A percentile compares a stretch with the other conserved stretches of the same genome.
These are phyloP conservation scores for Sonneratia alba DNA, from an alignment of 345 rosid genomes.

Conservation along the genomic window DNA sequence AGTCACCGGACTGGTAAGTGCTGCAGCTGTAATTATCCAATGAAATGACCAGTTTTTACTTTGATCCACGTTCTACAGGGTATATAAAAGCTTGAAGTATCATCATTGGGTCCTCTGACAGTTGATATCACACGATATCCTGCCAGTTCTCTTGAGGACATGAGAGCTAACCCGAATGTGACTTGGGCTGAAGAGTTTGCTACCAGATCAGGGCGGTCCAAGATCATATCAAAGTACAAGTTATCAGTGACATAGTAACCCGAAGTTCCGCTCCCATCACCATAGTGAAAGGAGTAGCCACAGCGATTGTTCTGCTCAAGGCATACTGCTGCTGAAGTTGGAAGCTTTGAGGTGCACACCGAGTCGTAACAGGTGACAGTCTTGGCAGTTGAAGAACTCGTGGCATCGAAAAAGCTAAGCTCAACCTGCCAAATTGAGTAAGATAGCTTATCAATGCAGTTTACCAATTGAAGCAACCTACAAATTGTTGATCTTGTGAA, in stretches of 20 bases:
- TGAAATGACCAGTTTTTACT: background rate
- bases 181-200: conserved; percentile 74
- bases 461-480: conserved; percentile 4
- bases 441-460: conserved; percentile 7
- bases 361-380: conserved; percentile 39
- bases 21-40: conserved; percentile 55
- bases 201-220: conserved; percentile 38
- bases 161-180: conserved; percentile 60
- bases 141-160: too few relatives aligned
- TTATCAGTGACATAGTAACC: conserved; percentile 73
- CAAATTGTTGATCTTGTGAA: background rate
- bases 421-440: conserved; percentile 37
- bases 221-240: conserved; percentile 55
- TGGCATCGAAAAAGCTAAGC: conserved; percentile 57
- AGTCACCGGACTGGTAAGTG: conserved; percentile 68
- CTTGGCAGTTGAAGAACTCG: conserved; percentile 52
- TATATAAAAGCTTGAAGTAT: conserved; percentile 6
- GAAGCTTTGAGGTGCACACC: conserved; percentile 17
- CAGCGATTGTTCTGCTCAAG: conserved; percentile 50
- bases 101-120: background rate
- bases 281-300: conserved; percentile 69
- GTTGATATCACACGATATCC: too few relatives aligned
- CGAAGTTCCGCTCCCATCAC: conserved; percentile 88
- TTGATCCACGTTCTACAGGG: background rate
- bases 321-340: conserved; percentile 59